Base-by-base conservation (phyloP, 345 rosid species). In the Aquilaria malaccensis region DNA sequence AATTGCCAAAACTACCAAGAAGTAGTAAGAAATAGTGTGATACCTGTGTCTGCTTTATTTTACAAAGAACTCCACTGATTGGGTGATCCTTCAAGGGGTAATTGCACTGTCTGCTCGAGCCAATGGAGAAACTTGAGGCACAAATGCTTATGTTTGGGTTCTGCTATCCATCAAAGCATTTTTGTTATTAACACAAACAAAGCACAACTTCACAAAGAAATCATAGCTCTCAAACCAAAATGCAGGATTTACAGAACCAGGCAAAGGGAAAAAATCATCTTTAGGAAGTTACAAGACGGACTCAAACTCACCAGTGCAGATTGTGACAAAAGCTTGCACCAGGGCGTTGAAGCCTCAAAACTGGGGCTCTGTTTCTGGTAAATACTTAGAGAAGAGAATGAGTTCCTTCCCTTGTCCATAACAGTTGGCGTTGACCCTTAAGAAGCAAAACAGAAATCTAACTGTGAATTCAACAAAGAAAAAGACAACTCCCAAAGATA, bases 251-350 rank as follows among this genome's bases (percentile, higher is more conserved):
- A 50, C n/a, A 6, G 7, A 37, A 41, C 32, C 48, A 6, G 30
- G 41, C 50, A 32, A 47, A 13, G 29, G 15, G 31, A 55, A 47
- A 64, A 30, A 64, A 13, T 31, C 11, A 52, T 7, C 30, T 32
- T 33, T 51, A 37, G 12, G 51, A 33, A 51, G 7, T 37, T 48
- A 12, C 5, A 53, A 53, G 15, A 53, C 33, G 22, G 30, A 64
- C 50, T 52, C 46, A 13, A 67, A 61, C 52, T 60, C 62, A 86
- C 98, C 98, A 79, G 87, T 3, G 74, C 85, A 62, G 83, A 85
- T 75, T 86, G 89, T 15, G 98, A 73, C 9, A 92, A 73, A 62
- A 92, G 89, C 65, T 74, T 80, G 65, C 91, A 82, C 98, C 96
- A 86, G 13, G 95, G 88, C 4, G 69, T 31, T 11, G 85, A 61